These are phyloP conservation scores for Lodderomyces theae DNA, from an alignment of 1,139 yeast species.

Conservation along the genomic window DNA sequence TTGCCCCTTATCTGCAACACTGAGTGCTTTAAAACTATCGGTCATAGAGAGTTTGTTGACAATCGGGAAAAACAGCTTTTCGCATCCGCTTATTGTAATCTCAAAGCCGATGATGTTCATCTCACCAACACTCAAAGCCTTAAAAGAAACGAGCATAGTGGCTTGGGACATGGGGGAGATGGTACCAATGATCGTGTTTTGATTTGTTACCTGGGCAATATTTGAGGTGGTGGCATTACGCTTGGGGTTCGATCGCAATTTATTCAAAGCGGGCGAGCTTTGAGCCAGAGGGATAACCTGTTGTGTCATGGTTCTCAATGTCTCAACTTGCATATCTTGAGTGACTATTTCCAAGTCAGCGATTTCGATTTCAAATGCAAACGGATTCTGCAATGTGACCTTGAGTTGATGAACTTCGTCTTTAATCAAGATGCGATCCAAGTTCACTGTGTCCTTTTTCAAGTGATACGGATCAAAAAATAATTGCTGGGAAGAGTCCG, in stretches of 20 bases:
- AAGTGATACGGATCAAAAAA: slow-evolving; percentile 38
- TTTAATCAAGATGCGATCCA: slow-evolving; percentile 44
- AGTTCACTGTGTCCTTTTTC: slow-evolving; percentile 16
- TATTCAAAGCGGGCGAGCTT: slow-evolving; percentile 1
- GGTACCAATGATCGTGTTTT: background rate
- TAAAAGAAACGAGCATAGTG: slow-evolving; percentile 35
- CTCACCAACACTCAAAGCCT: slow-evolving; percentile 31
- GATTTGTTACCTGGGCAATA: background rate
- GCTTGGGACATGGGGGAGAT: slow-evolving; percentile 22
- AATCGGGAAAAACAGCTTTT: slow-evolving; percentile 29
- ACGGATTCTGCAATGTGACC: slow-evolving; percentile 74
- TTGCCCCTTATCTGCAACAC: background rate
- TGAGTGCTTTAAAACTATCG: background rate
- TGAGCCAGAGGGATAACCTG: slow-evolving; percentile 8
- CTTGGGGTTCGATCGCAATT: background rate
- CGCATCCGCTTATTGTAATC: slow-evolving; percentile 29
- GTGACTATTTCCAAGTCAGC: slow-evolving; percentile 48
- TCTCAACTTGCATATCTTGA: slow-evolving; percentile 29
- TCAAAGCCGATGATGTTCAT: slow-evolving; percentile 32
- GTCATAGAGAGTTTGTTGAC: slow-evolving; percentile 20
- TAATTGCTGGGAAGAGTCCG: slow-evolving; percentile 14
- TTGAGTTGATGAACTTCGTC: slow-evolving; percentile 55
- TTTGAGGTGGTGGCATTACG: slow-evolving; percentile 1
- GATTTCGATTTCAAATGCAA: slow-evolving; percentile 68
- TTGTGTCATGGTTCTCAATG: slow-evolving; percentile 20